Evolutionary conservation across 1,139 yeast species (phyloP), one percentile per base, ranked within the genome.

Genomic region (Magnusiomyces tetraspermus): DNA sequence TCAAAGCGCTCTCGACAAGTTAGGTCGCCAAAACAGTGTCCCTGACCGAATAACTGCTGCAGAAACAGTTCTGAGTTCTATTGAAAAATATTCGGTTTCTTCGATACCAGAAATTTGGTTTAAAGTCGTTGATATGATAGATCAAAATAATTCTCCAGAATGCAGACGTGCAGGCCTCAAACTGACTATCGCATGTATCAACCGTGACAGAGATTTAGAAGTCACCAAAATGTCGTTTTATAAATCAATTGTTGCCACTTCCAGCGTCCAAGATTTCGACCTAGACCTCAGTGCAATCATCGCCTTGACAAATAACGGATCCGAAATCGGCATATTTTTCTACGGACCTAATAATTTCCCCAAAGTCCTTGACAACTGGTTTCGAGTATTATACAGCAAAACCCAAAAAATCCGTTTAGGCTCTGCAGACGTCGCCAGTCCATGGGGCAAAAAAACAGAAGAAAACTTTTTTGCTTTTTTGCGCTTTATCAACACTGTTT

Each of bases 81-180:
- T 86, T 2, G 74, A 75, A 44, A 76, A 74, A 46, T 76, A 75
- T 51, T 72, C 83, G 8, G 75, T 82, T 1, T 74, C 83, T 0
- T 77, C 84, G 1, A 73, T 85, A 3, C 83, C 85, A 0, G 90
- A 85, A 59, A 75, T 86, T 2, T 87, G 96, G 96, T 80, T 83
- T 62, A 69, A 80, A 53, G 83, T 83, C 0, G 71, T 79, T 58
- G 80, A 77, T 54, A 69, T 84, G 67, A 74, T 85, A 50, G 72
- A 73, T 8, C 64, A 71, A 0, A 68, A 68, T 15, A 66, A 72
- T 13, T 68, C 72, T 2, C 61, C 71, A 1, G 75, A 78, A 24
- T 63, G 70, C 26, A 72, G 95, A 48, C 67, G 77, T 41, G 76
- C 78, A 1, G 82, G 82, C 0, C 64, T 86, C 30, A 66, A 72